Percentiles rank a stretch among this genome's conserved stretches.
These are phyloP conservation scores for Pseudogymnoascus sp. DNA, from an alignment of 2,329 filamentous ascomycete genomes.

Conservation along the genomic window DNA sequence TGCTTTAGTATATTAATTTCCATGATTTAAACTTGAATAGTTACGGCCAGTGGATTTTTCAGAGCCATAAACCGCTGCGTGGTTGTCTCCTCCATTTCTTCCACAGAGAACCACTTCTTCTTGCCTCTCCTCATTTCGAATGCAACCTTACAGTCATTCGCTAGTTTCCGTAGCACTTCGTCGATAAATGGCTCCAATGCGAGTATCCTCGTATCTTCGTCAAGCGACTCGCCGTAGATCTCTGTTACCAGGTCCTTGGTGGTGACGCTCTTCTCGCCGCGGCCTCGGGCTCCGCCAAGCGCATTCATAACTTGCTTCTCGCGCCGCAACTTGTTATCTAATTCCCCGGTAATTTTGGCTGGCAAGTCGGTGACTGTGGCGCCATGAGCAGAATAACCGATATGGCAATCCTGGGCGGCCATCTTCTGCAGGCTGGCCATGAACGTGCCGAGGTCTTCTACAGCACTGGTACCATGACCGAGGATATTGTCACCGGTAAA, in stretches of 20 bases:
- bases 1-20: background rate
- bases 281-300: conserved; percentile 23
- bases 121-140: conserved; percentile 1
- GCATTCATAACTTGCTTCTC: conserved; percentile 56
- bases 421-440: conserved; percentile 61
- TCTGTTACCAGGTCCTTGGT: conserved; percentile 71
- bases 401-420: conserved; percentile 53
- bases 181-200: conserved; percentile 65
- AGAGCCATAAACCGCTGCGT: background rate
- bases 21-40: background rate
- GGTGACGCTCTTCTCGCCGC: conserved; percentile 29
- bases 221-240: conserved; percentile 67
- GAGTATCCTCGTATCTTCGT: conserved; percentile 55
- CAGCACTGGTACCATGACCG: conserved; percentile 76
- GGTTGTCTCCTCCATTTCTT: background rate
- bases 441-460: conserved; percentile 66
- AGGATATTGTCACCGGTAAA: conserved; percentile 84
- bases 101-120: conserved; percentile 8
- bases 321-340: conserved; percentile 68
- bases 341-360: conserved; percentile 67
- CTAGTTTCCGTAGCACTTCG: conserved; percentile 71
- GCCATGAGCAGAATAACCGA: conserved; percentile 80
- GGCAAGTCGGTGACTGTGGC: conserved; percentile 65
- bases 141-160: conserved; percentile 59
- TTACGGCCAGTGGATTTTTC: background rate